These are phyloP conservation scores for Cercophora scortea DNA, from an alignment of 495 filamentous ascomycete species.

Conservation along the genomic window DNA sequence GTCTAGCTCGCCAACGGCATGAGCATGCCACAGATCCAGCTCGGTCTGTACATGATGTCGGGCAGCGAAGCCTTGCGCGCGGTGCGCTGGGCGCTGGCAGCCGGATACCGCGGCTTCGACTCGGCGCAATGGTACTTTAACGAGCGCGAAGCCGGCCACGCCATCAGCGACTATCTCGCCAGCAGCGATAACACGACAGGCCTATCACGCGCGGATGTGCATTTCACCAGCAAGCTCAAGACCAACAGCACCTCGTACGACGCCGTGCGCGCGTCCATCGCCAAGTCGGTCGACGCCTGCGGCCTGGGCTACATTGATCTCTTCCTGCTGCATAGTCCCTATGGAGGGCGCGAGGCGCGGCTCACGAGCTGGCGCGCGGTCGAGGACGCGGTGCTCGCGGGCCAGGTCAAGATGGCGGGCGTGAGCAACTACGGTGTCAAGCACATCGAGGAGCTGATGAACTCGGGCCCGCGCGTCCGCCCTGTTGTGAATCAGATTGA, in stretches of 20 bases:
- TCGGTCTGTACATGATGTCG: slow-evolving; percentile 57
- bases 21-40: slow-evolving; percentile 56
- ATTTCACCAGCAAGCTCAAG: slow-evolving; percentile 61
- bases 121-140: slow-evolving; percentile 59
- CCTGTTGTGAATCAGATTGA: slow-evolving; percentile 64
- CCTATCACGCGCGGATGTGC: slow-evolving; percentile 51
- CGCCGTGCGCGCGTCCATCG: slow-evolving; percentile 47
- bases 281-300: slow-evolving; percentile 43
- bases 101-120: slow-evolving; percentile 45
- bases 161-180: slow-evolving; percentile 46
- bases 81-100: slow-evolving; percentile 43
- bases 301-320: slow-evolving; percentile 63
- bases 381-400: slow-evolving; percentile 54
- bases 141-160: slow-evolving; percentile 49
- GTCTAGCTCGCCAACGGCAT: slow-evolving; percentile 48
- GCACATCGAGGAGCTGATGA: slow-evolving; percentile 58
- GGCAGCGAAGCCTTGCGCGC: slow-evolving; percentile 39
- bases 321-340: slow-evolving; percentile 60
- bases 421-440: slow-evolving; percentile 62
- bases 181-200: slow-evolving; percentile 27
- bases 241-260: slow-evolving; percentile 49
- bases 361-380: slow-evolving; percentile 58
- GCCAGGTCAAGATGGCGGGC: slow-evolving; percentile 52
- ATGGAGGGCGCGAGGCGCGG: slow-evolving; percentile 51
- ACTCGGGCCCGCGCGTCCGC: slow-evolving; percentile 38